These are phyloP conservation scores for Arabidopsis suecica DNA, from an alignment of 345 rosid species.

Conservation along the genomic window DNA sequence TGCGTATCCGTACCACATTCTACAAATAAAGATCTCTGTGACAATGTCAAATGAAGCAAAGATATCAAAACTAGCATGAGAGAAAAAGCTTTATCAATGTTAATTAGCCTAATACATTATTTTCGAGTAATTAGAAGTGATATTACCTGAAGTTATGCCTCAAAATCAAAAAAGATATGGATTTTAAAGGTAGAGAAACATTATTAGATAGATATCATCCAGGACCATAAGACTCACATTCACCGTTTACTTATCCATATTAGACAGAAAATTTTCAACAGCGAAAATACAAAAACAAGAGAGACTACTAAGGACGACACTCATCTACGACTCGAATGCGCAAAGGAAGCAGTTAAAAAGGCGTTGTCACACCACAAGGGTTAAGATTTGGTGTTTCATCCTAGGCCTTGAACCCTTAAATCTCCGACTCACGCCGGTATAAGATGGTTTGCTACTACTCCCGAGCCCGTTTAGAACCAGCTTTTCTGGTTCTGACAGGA, in stretches of 20 bases:
- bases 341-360: conserved; percentile 3
- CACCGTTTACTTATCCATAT: background rate
- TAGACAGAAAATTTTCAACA: conserved; percentile 1
- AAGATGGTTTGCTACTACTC: conserved; percentile 48
- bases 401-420: conserved; percentile 78
- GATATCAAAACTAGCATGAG: background rate
- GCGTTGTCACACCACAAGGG: conserved; percentile 13
- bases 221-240: conserved; percentile 15
- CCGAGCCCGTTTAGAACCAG: conserved; percentile 64
- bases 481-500: conserved; percentile 47
- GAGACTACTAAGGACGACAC: conserved; percentile 10
- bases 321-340: conserved; percentile 19
- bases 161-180: background rate
- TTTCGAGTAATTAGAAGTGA: background rate
- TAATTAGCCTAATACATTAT: background rate
- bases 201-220: background rate
- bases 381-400: conserved; percentile 49
- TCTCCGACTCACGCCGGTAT: conserved; percentile 47
- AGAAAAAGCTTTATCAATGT: background rate
- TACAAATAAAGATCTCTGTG: background rate
- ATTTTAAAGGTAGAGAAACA: background rate
- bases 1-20: background rate
- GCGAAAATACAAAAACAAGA: background rate
- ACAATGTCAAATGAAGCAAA: background rate
- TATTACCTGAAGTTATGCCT: background rate